Conservation (phyloP, 225 moss, liverwort and hornwort genomes). For the Pleurozium schreberi region DNA sequence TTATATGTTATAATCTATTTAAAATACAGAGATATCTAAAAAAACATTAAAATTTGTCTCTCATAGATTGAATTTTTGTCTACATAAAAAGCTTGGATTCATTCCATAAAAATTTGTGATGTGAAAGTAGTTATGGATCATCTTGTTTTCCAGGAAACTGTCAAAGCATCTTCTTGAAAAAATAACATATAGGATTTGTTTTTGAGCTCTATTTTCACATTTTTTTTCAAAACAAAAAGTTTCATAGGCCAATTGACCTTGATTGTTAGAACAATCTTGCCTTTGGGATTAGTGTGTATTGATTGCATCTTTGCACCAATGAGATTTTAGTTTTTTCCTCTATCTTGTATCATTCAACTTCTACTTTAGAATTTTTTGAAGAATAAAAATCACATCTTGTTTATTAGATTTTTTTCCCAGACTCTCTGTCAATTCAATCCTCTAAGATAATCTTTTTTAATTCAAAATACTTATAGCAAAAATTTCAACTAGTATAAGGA, state of each 20-base stretch:
- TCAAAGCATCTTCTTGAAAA: neutral
- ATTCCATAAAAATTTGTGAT: neutral
- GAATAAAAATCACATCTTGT: neutral
- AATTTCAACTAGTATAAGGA: neutral
- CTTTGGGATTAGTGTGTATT: fast-evolving
- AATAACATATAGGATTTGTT: neutral
- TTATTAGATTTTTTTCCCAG: neutral
- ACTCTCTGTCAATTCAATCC: neutral
- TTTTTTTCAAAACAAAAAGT: neutral
- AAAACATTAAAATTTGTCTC: too few relatives aligned
- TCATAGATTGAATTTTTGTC: neutral
- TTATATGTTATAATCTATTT: too few relatives aligned
- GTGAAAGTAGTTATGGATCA: too few relatives aligned
- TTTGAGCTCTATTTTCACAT: neutral
- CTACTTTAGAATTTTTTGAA: neutral
- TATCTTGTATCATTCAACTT: too few relatives aligned
- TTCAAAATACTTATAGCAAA: neutral
- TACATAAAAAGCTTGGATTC: neutral
- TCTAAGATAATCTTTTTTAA: too few relatives aligned
- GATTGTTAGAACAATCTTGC: neutral
- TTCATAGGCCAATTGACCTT: fast-evolving
- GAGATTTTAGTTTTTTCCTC: neutral
- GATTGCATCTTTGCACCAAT: neutral
- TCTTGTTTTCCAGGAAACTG: fast-evolving
- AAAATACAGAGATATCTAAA: too few relatives aligned